phyloP scores from a whole-genome alignment of 75 land plant species.

The Adiantum capillusveneris region DNA sequence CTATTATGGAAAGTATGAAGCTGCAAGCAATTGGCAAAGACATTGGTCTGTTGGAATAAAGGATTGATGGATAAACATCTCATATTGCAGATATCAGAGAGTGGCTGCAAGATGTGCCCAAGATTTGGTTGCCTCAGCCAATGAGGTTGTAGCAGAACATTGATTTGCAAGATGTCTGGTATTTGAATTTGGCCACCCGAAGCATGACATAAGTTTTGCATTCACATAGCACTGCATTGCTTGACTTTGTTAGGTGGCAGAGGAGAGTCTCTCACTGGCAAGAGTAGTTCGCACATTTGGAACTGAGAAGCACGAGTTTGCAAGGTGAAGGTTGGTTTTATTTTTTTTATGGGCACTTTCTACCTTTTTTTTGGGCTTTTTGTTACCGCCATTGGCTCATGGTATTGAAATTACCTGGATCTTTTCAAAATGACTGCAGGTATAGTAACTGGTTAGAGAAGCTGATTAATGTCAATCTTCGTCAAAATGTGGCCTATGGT shows the following conservation, averaged over 20 bases:
- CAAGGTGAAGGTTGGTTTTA: constrained; percentile 30
- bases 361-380: too few species aligned
- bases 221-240: too few species aligned
- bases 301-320: constrained; percentile 67
- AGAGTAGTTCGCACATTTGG: constrained; percentile 88
- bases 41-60: too few species aligned
- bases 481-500: constrained; percentile 85
- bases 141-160: constrained; percentile 42
- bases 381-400: too few species aligned
- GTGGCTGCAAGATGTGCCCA: constrained; percentile 62
- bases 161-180: background rate
- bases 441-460: constrained; percentile 63
- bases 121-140: constrained; percentile 75
- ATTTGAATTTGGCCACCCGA: background rate
- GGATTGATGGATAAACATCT: background rate
- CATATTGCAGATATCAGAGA: constrained; percentile 61
- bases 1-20: constrained; percentile 60
- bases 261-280: constrained; percentile 74
- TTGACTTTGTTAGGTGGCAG: constrained; percentile 52
- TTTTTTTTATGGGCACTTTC: background rate
- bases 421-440: constrained; percentile 23
- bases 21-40: too few species aligned
- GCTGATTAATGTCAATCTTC: constrained; percentile 60
- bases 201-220: background rate
- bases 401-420: too few species aligned